phyloP scores from a whole-genome alignment of 2,329 filamentous ascomycete species.

The Sporothrix sp. region DNA sequence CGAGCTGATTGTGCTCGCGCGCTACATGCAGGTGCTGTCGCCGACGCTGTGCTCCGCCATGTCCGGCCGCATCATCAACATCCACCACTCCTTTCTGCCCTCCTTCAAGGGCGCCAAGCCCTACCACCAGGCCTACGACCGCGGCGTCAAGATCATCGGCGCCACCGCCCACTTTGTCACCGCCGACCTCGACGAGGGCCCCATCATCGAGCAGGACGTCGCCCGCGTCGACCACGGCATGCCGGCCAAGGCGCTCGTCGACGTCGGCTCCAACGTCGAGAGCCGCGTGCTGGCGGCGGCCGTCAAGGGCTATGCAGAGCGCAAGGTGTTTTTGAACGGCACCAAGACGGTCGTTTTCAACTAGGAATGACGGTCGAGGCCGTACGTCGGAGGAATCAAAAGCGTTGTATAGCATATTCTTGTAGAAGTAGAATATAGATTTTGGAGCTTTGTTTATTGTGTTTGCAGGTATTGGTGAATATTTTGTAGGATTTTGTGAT shows the following conservation, averaged over 20 bases:
- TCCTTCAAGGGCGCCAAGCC: conserved; percentile 83
- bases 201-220: conserved; percentile 80
- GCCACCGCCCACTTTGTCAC: conserved; percentile 82
- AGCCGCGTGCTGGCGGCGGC: conserved; percentile 72
- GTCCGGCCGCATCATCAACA: conserved; percentile 84
- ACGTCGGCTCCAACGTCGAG: conserved; percentile 76
- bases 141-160: conserved; percentile 81
- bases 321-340: conserved; percentile 67
- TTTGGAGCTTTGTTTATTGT: too few species aligned
- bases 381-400: too few species aligned
- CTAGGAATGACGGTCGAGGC: conserved; percentile 17
- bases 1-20: conserved; percentile 70
- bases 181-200: conserved; percentile 74
- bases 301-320: conserved; percentile 76
- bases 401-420: too few species aligned
- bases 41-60: conserved; percentile 66
- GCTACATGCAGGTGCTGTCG: conserved; percentile 81
- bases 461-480: too few species aligned
- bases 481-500: too few species aligned
- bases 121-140: conserved; percentile 79
- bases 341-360: conserved; percentile 72
- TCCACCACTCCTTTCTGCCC: conserved; percentile 80
- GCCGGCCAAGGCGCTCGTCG: conserved; percentile 64
- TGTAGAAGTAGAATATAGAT: too few species aligned
- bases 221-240: conserved; percentile 67